A percentile compares a stretch with the other conserved stretches of the same genome.
Evolutionary conservation across 257 asterid genomes (phyloP).

Genomic region (Solanum lycopersicoides): DNA sequence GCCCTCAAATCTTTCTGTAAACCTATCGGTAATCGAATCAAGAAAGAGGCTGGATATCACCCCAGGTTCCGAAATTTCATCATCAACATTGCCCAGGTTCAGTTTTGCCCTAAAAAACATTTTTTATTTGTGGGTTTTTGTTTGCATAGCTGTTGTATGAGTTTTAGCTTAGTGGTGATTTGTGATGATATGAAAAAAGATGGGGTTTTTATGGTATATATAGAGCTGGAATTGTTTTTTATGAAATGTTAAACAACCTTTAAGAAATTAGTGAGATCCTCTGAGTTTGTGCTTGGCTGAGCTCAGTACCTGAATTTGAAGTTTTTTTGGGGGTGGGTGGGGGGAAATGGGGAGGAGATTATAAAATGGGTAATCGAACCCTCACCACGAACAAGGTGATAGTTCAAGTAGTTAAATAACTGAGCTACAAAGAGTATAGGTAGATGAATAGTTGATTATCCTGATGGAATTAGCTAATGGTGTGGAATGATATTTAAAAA

Average conservation of each 20-base stretch:
- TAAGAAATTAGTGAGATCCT: not conserved
- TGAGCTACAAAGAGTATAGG: not conserved
- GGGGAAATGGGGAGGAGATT: not conserved
- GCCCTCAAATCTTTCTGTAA: constrained; percentile 69
- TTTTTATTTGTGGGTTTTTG: not conserved
- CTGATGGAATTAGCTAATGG: not conserved
- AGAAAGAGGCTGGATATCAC: constrained; percentile 60
- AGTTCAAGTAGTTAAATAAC: not conserved
- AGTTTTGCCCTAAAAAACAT: not conserved
- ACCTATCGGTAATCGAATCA: constrained; percentile 73
- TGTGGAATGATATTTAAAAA: not conserved
- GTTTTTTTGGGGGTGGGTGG: not conserved
- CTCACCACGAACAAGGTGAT: not conserved
- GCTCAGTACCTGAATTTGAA: not conserved
- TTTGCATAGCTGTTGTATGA: not conserved
- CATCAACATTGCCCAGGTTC: constrained; percentile 77
- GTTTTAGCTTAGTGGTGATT: not conserved
- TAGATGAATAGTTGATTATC: not conserved
- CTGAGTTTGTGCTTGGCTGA: not conserved
- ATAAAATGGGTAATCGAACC: not conserved
- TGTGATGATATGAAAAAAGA: not conserved
- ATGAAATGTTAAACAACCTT: not conserved
- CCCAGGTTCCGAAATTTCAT: constrained; percentile 62
- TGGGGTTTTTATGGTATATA: not conserved
- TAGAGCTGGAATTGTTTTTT: not conserved